Evolutionary conservation across 306 rosid species (phyloP), one percentile per base, ranked within the genome.

Genomic region (Medicago arabica): DNA sequence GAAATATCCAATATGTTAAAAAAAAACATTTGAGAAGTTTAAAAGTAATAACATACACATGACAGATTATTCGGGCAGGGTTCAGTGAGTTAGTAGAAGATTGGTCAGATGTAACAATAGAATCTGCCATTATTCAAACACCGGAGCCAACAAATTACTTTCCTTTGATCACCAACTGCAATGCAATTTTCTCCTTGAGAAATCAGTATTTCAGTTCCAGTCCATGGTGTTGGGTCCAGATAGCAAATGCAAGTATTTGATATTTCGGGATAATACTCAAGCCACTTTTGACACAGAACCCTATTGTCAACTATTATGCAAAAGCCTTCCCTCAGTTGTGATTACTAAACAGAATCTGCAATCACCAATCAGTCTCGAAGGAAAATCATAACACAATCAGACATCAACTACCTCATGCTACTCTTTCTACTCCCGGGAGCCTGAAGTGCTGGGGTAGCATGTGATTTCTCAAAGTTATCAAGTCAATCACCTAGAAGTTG

Each of bases 21-120:
- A 4, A 39, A 59, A 17, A 21, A 28, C 1, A 4, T 21, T 13
- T 34, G 34, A 12, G 15, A 41, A 46, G 55, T 9, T 31, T 9
- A 0, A 77, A 75, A 81, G 21, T 71, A 71, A 71, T n/a, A n/a
- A n/a, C 87, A 12, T 92, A 94, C 97, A 95, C 96, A 16, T 90
- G 97, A 80, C 98, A 95, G 75, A 90, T 64, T 61, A 83, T 84
- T 19, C 93, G 88, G 64, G 88, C 76, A 70, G 90, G 83, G 61
- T 84, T 83, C 23, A 79, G 55, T 8, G 82, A 80, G 28, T 92
- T 53, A 59, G 87, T 72, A 59, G 96, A 84, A 46, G 97, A 82
- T 72, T 83, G 77, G 58, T 70, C 85, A 3, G 91, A 77, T 61
- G 90, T 79, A 36, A 83, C 46, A 9, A 92, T 79, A 12, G 76